Evolutionary conservation across 2,329 filamentous ascomycete species (phyloP), one percentile per base, ranked within the genome.

Genomic region (Magnaporthiopsis poae): DNA sequence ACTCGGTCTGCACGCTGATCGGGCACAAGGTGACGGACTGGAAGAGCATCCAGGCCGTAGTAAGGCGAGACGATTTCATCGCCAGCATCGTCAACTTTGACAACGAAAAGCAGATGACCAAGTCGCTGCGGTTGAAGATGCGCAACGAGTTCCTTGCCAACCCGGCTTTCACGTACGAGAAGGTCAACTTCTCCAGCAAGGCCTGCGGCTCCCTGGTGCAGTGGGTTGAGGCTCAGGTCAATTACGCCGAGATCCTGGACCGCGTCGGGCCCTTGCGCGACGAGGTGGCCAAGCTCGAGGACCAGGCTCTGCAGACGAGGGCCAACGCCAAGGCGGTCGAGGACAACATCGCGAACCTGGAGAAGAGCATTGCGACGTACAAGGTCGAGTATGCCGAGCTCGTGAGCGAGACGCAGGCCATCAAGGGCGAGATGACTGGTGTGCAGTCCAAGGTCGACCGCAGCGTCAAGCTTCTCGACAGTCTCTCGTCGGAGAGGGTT

Each of bases 371-470:
- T 75, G 90, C 88, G 52, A 92, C 88, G 0, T 98, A 98, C 86
- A 97, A 98, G 84, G 89, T 87, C 0, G 95, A 99, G 79, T 99
- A 99, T 74, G 94, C 93, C 62, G 89, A 91, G 8, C 86, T 99
- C 69, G 97, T 99, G 75, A 96, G 93, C 77, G 92, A 99, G 80
- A 97, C 93, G 0, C 91, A 98, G 76, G 91, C 92, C 5, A 98
- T 99, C 85, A 98, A 98, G 81, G 82, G 90, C 0, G 95, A 99
- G 79, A 98, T 99, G 95, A 87, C 88, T 68, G 89, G 92, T 68
- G 95, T 99, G 9, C 90, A 99, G 77, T 96, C 93, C 82, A 99
- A 99, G 84, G 95, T 99, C 66, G 92, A 98, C 76, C 89, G 95
- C 75, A 98, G 94, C 80, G 91, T 97, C 69, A 89, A 92, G 73